A percentile compares a stretch with the other conserved stretches of the same genome.
Evolutionary conservation across 2,329 filamentous ascomycete species (phyloP).

Genomic region (Diplodia intermedia): DNA sequence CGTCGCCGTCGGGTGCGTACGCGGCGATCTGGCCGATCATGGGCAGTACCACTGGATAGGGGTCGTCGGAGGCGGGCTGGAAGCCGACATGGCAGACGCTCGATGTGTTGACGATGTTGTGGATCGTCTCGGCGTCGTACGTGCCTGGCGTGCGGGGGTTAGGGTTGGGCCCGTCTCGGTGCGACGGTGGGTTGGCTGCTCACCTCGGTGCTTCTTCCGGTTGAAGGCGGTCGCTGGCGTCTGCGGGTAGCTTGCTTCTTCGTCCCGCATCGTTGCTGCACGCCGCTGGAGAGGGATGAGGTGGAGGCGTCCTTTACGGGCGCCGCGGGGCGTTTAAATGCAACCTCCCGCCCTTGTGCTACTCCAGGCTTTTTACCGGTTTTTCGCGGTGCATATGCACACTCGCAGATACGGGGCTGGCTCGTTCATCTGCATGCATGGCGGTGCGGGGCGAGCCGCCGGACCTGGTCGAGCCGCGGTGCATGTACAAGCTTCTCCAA

Average conservation of each 20-base stretch:
- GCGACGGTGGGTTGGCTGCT: background rate
- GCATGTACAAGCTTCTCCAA: too few relatives aligned
- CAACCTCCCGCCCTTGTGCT: background rate
- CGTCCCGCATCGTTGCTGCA: background rate
- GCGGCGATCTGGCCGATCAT: constrained; percentile 87
- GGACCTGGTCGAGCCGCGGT: too few relatives aligned
- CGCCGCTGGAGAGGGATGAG: background rate
- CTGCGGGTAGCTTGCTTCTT: constrained; percentile 62
- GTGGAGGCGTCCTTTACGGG: background rate
- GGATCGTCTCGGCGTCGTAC: constrained; percentile 76
- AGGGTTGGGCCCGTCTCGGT: background rate
- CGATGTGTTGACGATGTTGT: constrained; percentile 74
- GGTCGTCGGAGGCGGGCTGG: constrained; percentile 60
- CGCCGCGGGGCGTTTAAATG: background rate
- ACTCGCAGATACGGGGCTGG: too few relatives aligned
- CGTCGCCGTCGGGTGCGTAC: constrained; percentile 61
- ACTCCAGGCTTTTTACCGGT: too few relatives aligned
- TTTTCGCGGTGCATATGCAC: too few relatives aligned
- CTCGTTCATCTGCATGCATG: too few relatives aligned
- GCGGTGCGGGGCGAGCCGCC: too few relatives aligned
- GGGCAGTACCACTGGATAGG: constrained; percentile 78
- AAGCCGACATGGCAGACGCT: constrained; percentile 85
- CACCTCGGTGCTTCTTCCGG: constrained; percentile 69
- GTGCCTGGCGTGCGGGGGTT: constrained; percentile 56
- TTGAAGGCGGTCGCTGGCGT: constrained; percentile 64